Evolutionary conservation across 805 yeast genomes (phyloP).

Genomic region (Kodamaea laetipori): DNA sequence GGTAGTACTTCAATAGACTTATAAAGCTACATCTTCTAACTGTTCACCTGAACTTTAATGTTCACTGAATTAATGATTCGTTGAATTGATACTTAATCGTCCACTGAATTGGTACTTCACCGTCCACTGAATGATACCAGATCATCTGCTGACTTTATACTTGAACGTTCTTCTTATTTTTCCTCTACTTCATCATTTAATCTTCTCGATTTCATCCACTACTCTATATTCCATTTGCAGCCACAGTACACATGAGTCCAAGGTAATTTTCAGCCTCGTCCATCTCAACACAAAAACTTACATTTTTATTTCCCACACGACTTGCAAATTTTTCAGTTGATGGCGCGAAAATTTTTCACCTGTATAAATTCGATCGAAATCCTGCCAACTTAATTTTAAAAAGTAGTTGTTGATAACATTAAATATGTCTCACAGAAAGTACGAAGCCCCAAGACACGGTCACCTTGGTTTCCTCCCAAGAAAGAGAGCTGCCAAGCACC

Average conservation of each 20-base stretch:
- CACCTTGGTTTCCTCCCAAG: slow-evolving; percentile 99
- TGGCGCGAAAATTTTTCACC: slow-evolving; percentile 17
- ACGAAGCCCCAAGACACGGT: slow-evolving; percentile 99
- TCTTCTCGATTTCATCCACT: too few relatives aligned
- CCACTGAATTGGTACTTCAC: too few relatives aligned
- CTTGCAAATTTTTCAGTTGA: slow-evolving; percentile 7
- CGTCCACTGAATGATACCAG: too few relatives aligned
- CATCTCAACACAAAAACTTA: background rate
- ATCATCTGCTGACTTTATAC: too few relatives aligned
- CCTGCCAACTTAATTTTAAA: slow-evolving; percentile 11
- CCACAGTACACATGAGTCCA: background rate
- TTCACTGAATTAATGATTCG: too few relatives aligned
- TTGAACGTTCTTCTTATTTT: too few relatives aligned
- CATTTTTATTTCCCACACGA: slow-evolving; percentile 6
- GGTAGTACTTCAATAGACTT: too few relatives aligned
- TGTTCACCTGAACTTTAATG: too few relatives aligned
- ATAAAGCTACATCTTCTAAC: too few relatives aligned
- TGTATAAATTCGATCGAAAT: background rate
- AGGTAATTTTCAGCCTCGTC: background rate
- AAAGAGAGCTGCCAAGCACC: slow-evolving; percentile 98
- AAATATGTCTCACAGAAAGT: slow-evolving; percentile 98
- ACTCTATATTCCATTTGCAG: slow-evolving; percentile 1
- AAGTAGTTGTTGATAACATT: slow-evolving; percentile 31
- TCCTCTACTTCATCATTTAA: too few relatives aligned
- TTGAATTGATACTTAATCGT: too few relatives aligned